Evolutionary conservation across 2,329 filamentous ascomycete species (phyloP), one percentile per base, ranked within the genome.

Genomic region (Acrocalymma vagum): DNA sequence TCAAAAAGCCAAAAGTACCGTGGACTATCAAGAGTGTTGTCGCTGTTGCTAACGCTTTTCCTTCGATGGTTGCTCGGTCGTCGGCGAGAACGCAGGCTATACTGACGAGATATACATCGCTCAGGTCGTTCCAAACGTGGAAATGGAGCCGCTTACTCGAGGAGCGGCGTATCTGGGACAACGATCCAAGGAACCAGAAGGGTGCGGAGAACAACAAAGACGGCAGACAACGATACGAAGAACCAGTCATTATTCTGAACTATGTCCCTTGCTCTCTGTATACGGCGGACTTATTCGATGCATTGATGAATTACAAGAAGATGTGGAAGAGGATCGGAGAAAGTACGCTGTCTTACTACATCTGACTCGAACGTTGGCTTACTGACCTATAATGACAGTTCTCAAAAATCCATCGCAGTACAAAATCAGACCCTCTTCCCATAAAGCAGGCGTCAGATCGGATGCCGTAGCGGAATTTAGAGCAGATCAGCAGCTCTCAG

Each of bases 231-330:
- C 33, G 42, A 20, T 63, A 54, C 33, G 51, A 51, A 22, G 58
- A 62, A 36, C 59, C 59, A 9, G 42, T 53, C 14, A 55, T 62
- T 27, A 58, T 66, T 25, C 44, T 65, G 9, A 64, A 67, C 39
- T 67, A 67, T 42, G 60, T 62, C 14, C 58, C 60, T 2, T 67
- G 64, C 37, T 50, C 55, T 9, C 35, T 68, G 7, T 67, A 67
- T 30, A 68, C 64, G 7, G 53, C 59, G 3, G 63, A 65, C 15
- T 45, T 68, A 4, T 63, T 67, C 29, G 56, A 61, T 38, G 60
- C 62, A 3, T 50, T 63, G 13, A 65, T 68, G 55, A 57, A 51
- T 10, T 67, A 64, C 42, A 67, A 65, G 47, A 56, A 59, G 37
- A 24, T 67, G 20, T 66, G 63, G 63, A 67, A 65, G 42, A 39